These are phyloP conservation scores for Bipolaris zeicola DNA, from an alignment of 2,329 filamentous ascomycete genomes.

Conservation along the genomic window DNA sequence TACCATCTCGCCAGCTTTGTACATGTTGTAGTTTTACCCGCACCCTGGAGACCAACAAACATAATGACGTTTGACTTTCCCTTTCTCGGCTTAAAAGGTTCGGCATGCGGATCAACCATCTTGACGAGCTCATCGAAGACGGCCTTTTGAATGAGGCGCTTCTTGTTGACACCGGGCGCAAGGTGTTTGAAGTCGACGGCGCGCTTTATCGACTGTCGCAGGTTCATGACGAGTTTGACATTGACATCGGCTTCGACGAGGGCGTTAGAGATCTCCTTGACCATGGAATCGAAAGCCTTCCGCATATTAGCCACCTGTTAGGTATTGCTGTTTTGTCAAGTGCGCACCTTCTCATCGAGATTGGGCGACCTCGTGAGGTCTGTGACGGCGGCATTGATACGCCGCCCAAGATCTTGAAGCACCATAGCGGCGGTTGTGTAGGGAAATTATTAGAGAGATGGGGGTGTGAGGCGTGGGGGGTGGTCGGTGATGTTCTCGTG, in stretches of 20 bases:
- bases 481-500: slow-evolving; percentile 18
- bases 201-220: slow-evolving; percentile 89
- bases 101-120: slow-evolving; percentile 92
- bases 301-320: slow-evolving; percentile 45
- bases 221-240: slow-evolving; percentile 85
- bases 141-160: slow-evolving; percentile 94
- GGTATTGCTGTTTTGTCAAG: slow-evolving; percentile 7
- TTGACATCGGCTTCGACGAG: slow-evolving; percentile 98
- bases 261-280: slow-evolving; percentile 96
- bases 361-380: slow-evolving; percentile 92
- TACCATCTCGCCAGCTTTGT: slow-evolving; percentile 97
- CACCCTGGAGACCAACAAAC: slow-evolving; percentile 98
- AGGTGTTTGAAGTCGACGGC: slow-evolving; percentile 95
- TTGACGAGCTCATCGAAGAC: slow-evolving; percentile 97
- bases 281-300: slow-evolving; percentile 94
- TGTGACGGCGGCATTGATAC: slow-evolving; percentile 94
- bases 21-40: slow-evolving; percentile 97
- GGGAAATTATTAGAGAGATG: slow-evolving; percentile 7
- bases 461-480: slow-evolving; percentile 8
- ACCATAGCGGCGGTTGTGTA: slow-evolving; percentile 69
- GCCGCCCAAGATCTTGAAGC: slow-evolving; percentile 97
- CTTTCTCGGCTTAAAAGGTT: slow-evolving; percentile 96
- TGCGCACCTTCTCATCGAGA: slow-evolving; percentile 85
- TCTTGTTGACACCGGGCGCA: slow-evolving; percentile 93
- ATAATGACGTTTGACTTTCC: slow-evolving; percentile 97